Conservation (phyloP, 2,329 filamentous ascomycete genomes). For the Cryphonectria japonica region DNA sequence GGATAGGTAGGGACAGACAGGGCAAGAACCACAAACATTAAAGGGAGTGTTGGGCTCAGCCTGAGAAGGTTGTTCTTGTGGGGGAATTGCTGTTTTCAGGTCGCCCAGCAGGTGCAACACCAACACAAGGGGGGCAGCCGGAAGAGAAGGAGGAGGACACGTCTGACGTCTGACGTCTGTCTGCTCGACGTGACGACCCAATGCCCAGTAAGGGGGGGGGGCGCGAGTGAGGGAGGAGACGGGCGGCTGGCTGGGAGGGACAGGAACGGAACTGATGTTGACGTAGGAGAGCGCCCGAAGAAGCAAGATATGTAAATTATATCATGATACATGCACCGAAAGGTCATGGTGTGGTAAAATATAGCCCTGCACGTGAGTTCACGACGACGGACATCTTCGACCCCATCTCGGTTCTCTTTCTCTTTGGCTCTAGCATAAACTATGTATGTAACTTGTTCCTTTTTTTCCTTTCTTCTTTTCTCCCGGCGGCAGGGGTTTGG, state of each 20-base stretch:
- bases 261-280: slow-evolving; percentile 1
- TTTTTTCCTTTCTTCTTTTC: background rate
- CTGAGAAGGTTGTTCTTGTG: background rate
- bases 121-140: too few species aligned
- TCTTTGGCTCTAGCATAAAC: too few species aligned
- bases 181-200: background rate
- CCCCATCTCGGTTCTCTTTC: background rate
- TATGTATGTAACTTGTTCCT: background rate
- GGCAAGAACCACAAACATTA: too few species aligned
- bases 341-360: background rate
- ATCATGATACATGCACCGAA: background rate
- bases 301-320: background rate
- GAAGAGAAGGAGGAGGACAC: too few species aligned
- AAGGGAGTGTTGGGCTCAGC: background rate
- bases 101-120: too few species aligned
- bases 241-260: background rate
- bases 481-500: background rate
- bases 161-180: background rate
- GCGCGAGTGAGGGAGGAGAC: background rate
- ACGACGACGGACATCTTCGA: background rate
- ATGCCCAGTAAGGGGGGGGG: too few species aligned
- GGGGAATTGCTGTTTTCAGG: background rate
- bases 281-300: background rate
- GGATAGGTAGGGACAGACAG: background rate
- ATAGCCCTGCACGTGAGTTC: background rate